Conservation (phyloP, 495 filamentous ascomycete genomes). For the Tuber melanosporum region DNA sequence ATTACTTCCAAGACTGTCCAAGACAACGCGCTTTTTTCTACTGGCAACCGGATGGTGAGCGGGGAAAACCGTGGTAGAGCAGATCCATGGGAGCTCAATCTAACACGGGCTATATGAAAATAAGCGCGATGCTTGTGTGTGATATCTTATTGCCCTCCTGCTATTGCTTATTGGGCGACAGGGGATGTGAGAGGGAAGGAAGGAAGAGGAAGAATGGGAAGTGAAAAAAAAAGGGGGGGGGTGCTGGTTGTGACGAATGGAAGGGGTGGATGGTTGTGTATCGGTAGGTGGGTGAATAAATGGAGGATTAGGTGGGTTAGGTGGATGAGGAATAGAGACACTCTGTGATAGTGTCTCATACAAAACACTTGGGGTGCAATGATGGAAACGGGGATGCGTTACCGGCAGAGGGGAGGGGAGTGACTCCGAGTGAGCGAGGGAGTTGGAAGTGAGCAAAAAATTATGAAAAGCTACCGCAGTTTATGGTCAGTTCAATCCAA, state of each 20-base stretch:
- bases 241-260: not conserved
- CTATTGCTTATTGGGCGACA: not conserved
- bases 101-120: not conserved
- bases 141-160: not conserved
- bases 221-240: not conserved
- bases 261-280: not conserved
- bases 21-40: not conserved
- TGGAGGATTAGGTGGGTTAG: too few relatives aligned
- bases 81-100: not conserved
- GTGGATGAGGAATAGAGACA: constrained; percentile 1
- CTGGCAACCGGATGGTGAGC: not conserved
- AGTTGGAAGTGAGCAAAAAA: not conserved
- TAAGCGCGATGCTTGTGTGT: not conserved
- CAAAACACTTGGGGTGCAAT: not conserved
- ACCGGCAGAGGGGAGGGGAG: not conserved
- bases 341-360: not conserved
- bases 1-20: not conserved
- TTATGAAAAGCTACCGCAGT: not conserved
- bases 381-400: not conserved
- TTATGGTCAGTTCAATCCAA: not conserved
- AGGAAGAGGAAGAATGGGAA: not conserved
- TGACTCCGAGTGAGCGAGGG: too few relatives aligned
- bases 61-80: not conserved
- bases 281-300: not conserved
- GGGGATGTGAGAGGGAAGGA: not conserved